Evolutionary conservation across 495 filamentous ascomycete genomes (phyloP).

Genomic region (Penicillium dipodomyicola): DNA sequence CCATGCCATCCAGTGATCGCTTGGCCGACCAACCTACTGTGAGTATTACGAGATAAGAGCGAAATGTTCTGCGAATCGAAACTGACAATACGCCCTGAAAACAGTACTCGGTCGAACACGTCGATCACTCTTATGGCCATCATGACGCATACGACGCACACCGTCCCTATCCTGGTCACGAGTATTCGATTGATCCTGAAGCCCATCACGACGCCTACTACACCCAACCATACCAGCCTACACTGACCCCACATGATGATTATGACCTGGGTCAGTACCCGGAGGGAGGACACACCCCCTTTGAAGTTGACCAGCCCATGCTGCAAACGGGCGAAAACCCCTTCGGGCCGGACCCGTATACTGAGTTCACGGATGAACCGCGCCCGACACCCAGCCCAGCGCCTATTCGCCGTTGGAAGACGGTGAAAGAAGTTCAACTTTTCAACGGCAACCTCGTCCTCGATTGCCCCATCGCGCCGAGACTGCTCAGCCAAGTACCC

Average conservation of each 20-base stretch:
- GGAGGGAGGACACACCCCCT: constrained; percentile 47
- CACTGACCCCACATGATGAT: constrained; percentile 52
- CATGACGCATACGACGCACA: constrained; percentile 59
- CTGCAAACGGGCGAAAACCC: constrained; percentile 49
- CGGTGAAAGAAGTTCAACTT: constrained; percentile 94
- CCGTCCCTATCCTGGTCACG: constrained; percentile 49
- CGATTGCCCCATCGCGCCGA: constrained; percentile 93
- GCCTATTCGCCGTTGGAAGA: constrained; percentile 91
- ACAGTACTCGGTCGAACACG: constrained; percentile 77
- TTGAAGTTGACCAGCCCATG: constrained; percentile 63
- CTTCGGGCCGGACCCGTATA: constrained; percentile 57
- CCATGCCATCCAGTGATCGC: constrained; percentile 70
- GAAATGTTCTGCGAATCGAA: not conserved
- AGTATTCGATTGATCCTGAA: constrained; percentile 76
- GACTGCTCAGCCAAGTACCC: constrained; percentile 77
- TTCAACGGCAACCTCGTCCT: constrained; percentile 97
- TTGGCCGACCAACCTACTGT: constrained; percentile 72
- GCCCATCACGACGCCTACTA: constrained; percentile 86
- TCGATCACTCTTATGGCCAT: constrained; percentile 67
- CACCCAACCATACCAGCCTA: constrained; percentile 73
- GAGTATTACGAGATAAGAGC: constrained; percentile 32
- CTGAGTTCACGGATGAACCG: constrained; percentile 44
- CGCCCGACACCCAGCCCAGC: constrained; percentile 58
- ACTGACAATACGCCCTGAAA: constrained; percentile 12
- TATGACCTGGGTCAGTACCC: constrained; percentile 55